Evolutionary conservation across 345 rosid species (phyloP), one percentile per base, ranked within the genome.

Genomic region (Citrus maxima): DNA sequence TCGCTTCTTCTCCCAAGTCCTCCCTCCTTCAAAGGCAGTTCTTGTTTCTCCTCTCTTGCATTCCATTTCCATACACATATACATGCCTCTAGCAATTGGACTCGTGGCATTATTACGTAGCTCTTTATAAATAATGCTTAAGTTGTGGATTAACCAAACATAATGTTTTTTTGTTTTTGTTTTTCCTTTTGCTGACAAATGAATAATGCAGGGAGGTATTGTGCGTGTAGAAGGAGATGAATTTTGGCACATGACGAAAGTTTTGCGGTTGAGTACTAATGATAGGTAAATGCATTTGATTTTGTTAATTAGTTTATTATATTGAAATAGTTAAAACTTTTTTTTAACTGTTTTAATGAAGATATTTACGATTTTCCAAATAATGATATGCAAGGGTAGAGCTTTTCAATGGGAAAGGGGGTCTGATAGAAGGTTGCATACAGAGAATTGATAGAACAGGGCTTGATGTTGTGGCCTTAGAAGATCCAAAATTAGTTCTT

Each of bases 371-470:
- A 25, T 37, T 56, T 76, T 79, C 24, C 60, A 3, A 56, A 59
- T 73, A 3, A 54, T 84, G 79, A 32, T 40, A 70, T 86, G 84
- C 82, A 89, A 93, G 96, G 94, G 87, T 92, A 87, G 94, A 90
- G 89, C 97, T 96, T 81, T 96, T 96, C 82, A 88, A 93, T 84
- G 98, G 99, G 67, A 96, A 90, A 81, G 98, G 99, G 71, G 89
- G 90, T 76, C 78, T 93, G 46, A 83, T 92, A 35, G 86, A 85
- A 80, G 97, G 97, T 5, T 87, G 80, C 84, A 91, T 96, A 78
- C 87, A 88, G 72, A 81, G 79, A 72, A 77, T 93, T 75, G 90
- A 91, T 71, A 86, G 94, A 16, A 68, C 86, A 12, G 92, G 97
- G 61, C 76, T 87, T 85, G 93, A 91, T 82, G 85, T 92, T 76